Evolutionary conservation across 139 green algal species (phyloP).

Genomic region (Chlamydomonas asymmetrica): DNA sequence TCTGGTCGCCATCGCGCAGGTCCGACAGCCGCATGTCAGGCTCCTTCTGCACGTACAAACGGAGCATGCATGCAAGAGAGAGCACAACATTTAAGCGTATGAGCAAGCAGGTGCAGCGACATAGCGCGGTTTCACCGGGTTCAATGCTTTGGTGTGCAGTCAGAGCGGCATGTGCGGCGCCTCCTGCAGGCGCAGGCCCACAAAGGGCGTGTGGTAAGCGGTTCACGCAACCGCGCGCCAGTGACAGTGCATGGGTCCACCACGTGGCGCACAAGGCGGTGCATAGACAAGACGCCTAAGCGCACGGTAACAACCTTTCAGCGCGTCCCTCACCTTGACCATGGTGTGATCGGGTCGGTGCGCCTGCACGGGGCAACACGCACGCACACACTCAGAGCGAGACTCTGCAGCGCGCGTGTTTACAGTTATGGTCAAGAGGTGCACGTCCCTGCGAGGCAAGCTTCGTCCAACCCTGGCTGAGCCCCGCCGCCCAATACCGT

Average conservation of each 20-base stretch:
- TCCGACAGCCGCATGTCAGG: neutral
- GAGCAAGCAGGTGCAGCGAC: neutral
- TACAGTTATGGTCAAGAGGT: neutral
- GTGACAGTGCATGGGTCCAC: neutral
- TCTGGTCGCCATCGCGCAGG: neutral
- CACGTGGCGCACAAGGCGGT: too few species aligned
- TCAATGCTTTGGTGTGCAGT: neutral
- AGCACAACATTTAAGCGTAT: too few species aligned
- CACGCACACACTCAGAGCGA: neutral
- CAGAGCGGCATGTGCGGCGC: neutral
- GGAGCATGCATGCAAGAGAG: too few species aligned
- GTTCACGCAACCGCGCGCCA: neutral
- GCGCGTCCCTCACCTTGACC: too few species aligned
- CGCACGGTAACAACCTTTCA: too few species aligned
- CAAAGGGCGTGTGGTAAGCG: neutral
- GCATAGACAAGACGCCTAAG: too few species aligned
- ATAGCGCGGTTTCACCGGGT: neutral
- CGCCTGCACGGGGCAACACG: neutral
- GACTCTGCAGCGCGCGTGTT: too few species aligned
- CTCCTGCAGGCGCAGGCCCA: neutral
- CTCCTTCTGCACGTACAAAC: neutral
- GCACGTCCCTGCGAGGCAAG: neutral
- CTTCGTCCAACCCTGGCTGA: neutral
- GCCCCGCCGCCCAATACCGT: too few species aligned
- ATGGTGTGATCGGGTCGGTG: conserved; percentile 13